These are phyloP conservation scores for Plenodomus lindquistii DNA, from an alignment of 2,329 filamentous ascomycete species.

Conservation along the genomic window DNA sequence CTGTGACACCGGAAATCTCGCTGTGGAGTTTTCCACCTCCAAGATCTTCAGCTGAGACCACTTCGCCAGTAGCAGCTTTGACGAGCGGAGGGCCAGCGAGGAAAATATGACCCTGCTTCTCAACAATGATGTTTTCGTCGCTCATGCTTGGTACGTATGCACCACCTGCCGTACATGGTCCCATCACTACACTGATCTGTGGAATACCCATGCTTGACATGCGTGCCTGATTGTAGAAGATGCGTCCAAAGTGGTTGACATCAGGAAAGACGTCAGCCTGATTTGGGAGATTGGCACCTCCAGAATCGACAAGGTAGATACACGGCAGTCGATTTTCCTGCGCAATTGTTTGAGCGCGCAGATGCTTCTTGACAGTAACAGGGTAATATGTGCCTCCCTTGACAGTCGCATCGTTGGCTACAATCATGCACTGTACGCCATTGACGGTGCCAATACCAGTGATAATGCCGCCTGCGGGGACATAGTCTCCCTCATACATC, in stretches of 20 bases:
- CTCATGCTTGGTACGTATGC: conserved; percentile 98
- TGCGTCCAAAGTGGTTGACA: conserved; percentile 90
- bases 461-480: conserved; percentile 88
- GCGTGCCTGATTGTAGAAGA: conserved; percentile 96
- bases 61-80: conserved; percentile 93
- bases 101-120: conserved; percentile 96
- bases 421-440: conserved; percentile 88
- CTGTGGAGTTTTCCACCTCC: conserved; percentile 90
- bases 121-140: conserved; percentile 95
- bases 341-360: conserved; percentile 87
- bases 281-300: conserved; percentile 91
- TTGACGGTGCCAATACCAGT: conserved; percentile 89
- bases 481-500: conserved; percentile 83
- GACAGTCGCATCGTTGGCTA: conserved; percentile 95
- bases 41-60: conserved; percentile 86
- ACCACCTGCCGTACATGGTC: conserved; percentile 91
- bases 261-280: conserved; percentile 97
- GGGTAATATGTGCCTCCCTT: conserved; percentile 98
- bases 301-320: conserved; percentile 95
- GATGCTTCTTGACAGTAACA: conserved; percentile 96
- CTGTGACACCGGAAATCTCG: conserved; percentile 87
- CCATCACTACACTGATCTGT: conserved; percentile 95
- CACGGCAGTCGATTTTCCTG: conserved; percentile 82
- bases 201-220: conserved; percentile 90
- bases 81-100: conserved; percentile 91